phyloP scores from a whole-genome alignment of 768 basidiomycete genomes.

The Mycena indigotica region DNA sequence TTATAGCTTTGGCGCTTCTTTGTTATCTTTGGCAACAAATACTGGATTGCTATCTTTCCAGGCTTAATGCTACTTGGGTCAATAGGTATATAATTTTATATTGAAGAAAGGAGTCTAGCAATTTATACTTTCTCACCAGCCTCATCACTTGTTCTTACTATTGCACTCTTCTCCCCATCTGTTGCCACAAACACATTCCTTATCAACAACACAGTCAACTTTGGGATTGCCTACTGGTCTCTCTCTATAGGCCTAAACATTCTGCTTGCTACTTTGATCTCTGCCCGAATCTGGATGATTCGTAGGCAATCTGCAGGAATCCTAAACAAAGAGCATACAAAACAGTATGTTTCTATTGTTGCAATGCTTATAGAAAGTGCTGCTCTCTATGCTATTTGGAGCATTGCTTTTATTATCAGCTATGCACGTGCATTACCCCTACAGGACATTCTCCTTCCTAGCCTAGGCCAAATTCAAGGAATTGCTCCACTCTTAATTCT shows the following conservation, averaged over 20 bases:
- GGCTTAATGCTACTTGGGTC: conserved; percentile 5
- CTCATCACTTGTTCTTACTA: too few relatives aligned
- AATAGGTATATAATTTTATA: too few relatives aligned
- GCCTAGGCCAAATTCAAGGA: conserved; percentile 36
- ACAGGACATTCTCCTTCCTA: conserved; percentile 34
- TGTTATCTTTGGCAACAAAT: conserved; percentile 8
- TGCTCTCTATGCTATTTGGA: neutral
- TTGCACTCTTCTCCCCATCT: neutral
- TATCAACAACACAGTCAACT: neutral
- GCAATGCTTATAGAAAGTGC: neutral
- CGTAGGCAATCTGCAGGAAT: neutral
- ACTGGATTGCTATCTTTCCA: conserved; percentile 9
- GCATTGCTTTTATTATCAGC: neutral
- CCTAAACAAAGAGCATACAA: neutral
- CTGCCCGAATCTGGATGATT: neutral
- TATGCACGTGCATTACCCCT: conserved; percentile 27
- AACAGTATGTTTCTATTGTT: neutral
- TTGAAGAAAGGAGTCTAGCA: too few relatives aligned
- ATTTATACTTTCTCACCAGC: too few relatives aligned
- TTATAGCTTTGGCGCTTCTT: conserved; percentile 20
- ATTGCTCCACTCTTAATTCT: too few relatives aligned
- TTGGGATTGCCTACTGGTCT: neutral
- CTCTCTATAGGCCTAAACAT: neutral
- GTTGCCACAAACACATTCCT: neutral
- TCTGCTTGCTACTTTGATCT: neutral